These are phyloP conservation scores for Rhodotorula babjevae DNA, from an alignment of 768 basidiomycete species.

Conservation along the genomic window DNA sequence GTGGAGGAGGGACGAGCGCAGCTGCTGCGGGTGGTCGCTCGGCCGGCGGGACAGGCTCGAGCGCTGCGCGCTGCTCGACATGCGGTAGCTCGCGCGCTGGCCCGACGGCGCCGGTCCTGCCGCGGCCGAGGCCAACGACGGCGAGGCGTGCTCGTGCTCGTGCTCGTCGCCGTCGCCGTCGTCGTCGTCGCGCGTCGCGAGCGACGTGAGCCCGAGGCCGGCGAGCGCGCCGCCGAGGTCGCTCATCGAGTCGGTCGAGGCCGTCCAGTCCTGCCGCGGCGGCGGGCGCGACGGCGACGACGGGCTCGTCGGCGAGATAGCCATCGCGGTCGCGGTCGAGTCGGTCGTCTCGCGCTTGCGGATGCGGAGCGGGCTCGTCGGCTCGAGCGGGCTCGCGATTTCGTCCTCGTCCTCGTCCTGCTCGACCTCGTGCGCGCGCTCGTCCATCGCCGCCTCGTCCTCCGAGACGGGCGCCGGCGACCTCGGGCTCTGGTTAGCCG, in stretches of 20 bases:
- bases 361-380: neutral
- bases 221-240: conserved; percentile 19
- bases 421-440: neutral
- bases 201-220: conserved; percentile 13
- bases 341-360: neutral
- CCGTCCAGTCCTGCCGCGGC: neutral
- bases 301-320: too few species aligned
- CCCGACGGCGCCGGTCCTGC: too few species aligned
- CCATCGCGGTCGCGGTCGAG: neutral
- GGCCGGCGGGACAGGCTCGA: neutral
- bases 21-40: neutral
- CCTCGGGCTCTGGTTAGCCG: neutral
- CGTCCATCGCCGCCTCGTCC: neutral
- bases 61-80: neutral
- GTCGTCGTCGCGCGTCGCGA: neutral
- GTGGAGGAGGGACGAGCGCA: neutral
- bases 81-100: neutral
- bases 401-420: neutral
- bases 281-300: neutral
- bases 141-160: too few species aligned
- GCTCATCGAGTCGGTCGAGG: neutral
- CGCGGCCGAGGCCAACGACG: neutral
- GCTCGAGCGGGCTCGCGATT: neutral
- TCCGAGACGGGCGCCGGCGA: neutral
- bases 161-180: too few species aligned